Percentiles rank a stretch among this genome's conserved stretches.
These are phyloP conservation scores for Oxytropis ochrocephala DNA, from an alignment of 306 rosid species.

Conservation along the genomic window DNA sequence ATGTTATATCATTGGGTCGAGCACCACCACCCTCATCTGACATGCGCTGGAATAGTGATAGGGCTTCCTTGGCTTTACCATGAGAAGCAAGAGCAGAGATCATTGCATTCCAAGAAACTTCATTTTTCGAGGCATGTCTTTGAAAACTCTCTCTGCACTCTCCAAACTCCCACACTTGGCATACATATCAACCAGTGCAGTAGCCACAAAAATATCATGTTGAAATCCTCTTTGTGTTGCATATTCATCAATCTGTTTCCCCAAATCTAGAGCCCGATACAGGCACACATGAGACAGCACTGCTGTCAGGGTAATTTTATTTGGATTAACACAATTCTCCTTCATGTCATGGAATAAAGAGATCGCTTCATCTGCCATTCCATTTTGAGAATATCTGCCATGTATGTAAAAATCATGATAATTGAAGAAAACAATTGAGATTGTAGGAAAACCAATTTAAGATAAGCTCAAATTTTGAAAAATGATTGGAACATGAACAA, in stretches of 20 bases:
- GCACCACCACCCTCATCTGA: constrained; percentile 48
- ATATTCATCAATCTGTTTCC: constrained; percentile 59
- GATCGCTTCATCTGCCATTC: constrained; percentile 79
- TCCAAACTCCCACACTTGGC: constrained; percentile 89
- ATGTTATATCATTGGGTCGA: constrained; percentile 75
- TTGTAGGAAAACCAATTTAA: not conserved
- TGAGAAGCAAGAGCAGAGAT: constrained; percentile 94
- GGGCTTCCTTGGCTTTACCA: constrained; percentile 72
- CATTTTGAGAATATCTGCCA: constrained; percentile 89
- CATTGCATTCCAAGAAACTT: constrained; percentile 95
- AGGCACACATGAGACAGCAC: constrained; percentile 73
- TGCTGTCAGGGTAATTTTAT: constrained; percentile 68
- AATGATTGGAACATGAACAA: not conserved
- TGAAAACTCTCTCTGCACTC: constrained; percentile 61
- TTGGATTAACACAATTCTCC: constrained; percentile 42
- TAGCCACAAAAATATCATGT: constrained; percentile 59
- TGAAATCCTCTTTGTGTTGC: constrained; percentile 59
- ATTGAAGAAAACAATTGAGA: not conserved
- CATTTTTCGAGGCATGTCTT: constrained; percentile 68
- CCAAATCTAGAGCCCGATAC: constrained; percentile 76
- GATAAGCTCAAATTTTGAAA: not conserved
- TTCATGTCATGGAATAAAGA: constrained; percentile 58
- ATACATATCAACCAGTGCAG: constrained; percentile 89
- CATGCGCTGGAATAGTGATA: constrained; percentile 64
- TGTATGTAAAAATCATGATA: constrained; percentile 1